These are phyloP conservation scores for Deinandra increscens DNA, from an alignment of 129 eudicot genomes.

Conservation along the genomic window DNA sequence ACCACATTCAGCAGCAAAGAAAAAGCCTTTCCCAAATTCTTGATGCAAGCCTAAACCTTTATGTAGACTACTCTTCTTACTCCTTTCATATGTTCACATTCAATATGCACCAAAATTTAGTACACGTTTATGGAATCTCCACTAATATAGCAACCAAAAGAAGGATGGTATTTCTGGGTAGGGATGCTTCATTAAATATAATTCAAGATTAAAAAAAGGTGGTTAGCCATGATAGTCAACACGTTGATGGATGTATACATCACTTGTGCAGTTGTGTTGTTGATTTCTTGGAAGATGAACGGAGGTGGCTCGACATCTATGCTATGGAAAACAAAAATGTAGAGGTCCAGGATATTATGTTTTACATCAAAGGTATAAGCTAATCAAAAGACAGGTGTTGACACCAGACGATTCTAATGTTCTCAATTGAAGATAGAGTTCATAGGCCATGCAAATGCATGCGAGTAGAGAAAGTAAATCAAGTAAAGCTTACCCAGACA, in stretches of 20 bases:
- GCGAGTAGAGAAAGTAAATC: no score
- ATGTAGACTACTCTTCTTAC: constrained; percentile 3
- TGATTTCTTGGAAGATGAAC: neutral
- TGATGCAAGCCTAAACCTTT: constrained; percentile 1
- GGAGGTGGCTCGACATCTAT: neutral
- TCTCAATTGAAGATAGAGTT: no score
- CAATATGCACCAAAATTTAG: neutral
- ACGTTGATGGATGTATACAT: neutral
- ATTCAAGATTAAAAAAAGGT: neutral
- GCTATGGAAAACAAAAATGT: no score
- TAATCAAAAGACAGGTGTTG: no score
- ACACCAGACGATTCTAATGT: no score
- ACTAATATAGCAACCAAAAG: neutral
- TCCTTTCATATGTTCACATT: neutral
- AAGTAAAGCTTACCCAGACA: no score
- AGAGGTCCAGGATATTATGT: no score
- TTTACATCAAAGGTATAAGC: no score
- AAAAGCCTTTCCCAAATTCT: neutral
- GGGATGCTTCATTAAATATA: neutral
- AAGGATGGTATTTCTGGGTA: neutral
- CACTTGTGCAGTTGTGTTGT: neutral
- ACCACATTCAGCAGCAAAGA: neutral
- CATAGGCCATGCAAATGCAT: no score
- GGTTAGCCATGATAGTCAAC: neutral
- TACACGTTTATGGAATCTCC: neutral